Base-by-base conservation (phyloP, 208 protist species). In the Leishmania turanica region DNA sequence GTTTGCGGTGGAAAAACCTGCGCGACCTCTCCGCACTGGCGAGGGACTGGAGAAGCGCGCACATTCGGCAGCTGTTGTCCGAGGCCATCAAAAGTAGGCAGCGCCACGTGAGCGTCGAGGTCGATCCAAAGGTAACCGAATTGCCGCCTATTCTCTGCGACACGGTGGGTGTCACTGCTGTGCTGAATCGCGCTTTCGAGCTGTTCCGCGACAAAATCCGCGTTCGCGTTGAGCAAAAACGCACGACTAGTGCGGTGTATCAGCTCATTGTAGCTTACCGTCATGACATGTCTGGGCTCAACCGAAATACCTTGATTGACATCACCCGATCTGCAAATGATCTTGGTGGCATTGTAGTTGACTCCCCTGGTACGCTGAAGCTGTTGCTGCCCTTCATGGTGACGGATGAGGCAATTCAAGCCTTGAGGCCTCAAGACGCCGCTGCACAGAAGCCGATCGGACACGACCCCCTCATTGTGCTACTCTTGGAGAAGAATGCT, bases 401-500 rank as follows among this genome's bases (percentile, higher is more conserved):
- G 37, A 88, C 91, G 58, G 89, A 87, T 77, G 87, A 88, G 17
- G 84, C 79, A 9, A 82, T 85, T 56, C 78, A 87, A 68, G 84
- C 81, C 17, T 69, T 87, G 49, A 80, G 77, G 6, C 84, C 84
- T 2, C 83, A 88, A 40, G 78, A 82, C 19, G 68, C 82, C 53
- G 56, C 82, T 56, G 73, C 75, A 19, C 78, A 85, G 31, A 87
- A 88, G 45, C 64, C 68, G 3, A 84, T 78, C n/a, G 88, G 77
- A 24, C 84, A 89, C 65, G 88, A 91, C 51, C 86, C 91, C 15
- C 82, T 95, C 31, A 87, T 89, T 45, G 87, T 93, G 40, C 84
- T 95, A 15, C 74, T 94, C 8, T 73, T 94, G 13, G 89, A 95
- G 75, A 92, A 95, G 65, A 95, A 92, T 79, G 87, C 89, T 17